Conservation (phyloP, 2,329 filamentous ascomycete genomes). For the Tolypocladium pustulatum region DNA sequence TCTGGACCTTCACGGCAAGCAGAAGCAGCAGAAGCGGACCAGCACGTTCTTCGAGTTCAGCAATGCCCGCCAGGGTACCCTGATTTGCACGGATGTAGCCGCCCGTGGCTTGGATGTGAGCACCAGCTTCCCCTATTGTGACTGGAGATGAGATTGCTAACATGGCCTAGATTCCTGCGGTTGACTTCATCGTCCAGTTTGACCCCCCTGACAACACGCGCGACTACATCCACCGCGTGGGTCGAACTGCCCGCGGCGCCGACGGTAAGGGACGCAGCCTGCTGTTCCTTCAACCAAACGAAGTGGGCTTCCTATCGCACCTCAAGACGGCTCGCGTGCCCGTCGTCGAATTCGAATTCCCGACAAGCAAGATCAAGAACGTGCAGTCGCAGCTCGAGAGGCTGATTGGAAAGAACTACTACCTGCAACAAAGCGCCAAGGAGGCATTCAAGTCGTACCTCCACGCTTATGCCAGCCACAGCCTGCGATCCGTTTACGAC, state of each 20-base stretch:
- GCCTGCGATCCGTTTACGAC: conserved; percentile 52
- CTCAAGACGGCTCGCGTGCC: conserved; percentile 87
- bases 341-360: conserved; percentile 93
- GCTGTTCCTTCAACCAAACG: conserved; percentile 85
- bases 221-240: conserved; percentile 93
- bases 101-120: conserved; percentile 80
- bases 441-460: conserved; percentile 81
- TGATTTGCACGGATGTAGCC: conserved; percentile 95
- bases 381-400: conserved; percentile 88
- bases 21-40: conserved; percentile 98
- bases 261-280: conserved; percentile 78
- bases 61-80: conserved; percentile 64
- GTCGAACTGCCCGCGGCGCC: conserved; percentile 79
- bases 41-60: conserved; percentile 96
- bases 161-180: conserved; percentile 61
- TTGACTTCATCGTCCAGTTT: conserved; percentile 95
- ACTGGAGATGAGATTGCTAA: conserved; percentile 2
- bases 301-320: conserved; percentile 86
- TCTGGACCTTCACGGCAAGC: conserved; percentile 81
- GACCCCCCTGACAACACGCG: conserved; percentile 86
- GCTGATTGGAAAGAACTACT: conserved; percentile 91
- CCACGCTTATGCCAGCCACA: conserved; percentile 81
- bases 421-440: conserved; percentile 78
- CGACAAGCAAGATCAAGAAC: conserved; percentile 81
- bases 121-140: conserved; percentile 2